A percentile compares a stretch with the other conserved stretches of the same genome.
Evolutionary conservation across 345 rosid genomes (phyloP).

Genomic region (Citrus cavaleriei): DNA sequence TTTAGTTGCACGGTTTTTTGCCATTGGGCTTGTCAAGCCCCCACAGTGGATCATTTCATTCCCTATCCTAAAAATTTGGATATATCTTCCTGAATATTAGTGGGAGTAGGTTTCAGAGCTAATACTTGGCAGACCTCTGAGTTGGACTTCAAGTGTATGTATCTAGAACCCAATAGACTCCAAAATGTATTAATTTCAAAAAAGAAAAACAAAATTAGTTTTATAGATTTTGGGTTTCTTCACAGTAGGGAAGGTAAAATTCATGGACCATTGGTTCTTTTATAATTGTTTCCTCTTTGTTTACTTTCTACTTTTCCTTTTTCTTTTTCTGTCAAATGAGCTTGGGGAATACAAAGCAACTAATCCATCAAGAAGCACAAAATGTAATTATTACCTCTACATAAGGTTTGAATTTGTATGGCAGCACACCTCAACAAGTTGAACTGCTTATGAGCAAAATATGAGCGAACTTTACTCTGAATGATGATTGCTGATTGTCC

Average conservation of each 20-base stretch:
- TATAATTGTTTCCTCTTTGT: neutral
- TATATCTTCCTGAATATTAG: too few relatives aligned
- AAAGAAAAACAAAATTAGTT: neutral
- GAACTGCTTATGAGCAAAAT: constrained; percentile 53
- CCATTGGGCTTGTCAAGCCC: too few relatives aligned
- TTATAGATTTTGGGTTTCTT: neutral
- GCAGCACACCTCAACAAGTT: constrained; percentile 50
- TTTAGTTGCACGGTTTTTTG: too few relatives aligned
- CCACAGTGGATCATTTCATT: too few relatives aligned
- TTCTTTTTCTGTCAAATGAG: neutral
- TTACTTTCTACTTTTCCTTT: neutral
- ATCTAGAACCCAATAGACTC: too few relatives aligned
- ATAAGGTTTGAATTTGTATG: constrained; percentile 60
- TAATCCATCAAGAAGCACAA: constrained; percentile 3
- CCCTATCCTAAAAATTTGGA: too few relatives aligned
- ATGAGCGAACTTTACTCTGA: constrained; percentile 68
- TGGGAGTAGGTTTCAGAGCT: too few relatives aligned
- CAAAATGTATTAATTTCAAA: too few relatives aligned
- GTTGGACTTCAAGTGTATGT: too few relatives aligned
- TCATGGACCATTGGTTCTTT: neutral
- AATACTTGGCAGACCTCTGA: too few relatives aligned
- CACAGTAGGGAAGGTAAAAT: neutral
- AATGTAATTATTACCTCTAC: constrained; percentile 59
- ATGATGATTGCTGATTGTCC: constrained; percentile 77
- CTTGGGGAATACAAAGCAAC: neutral